These are phyloP conservation scores for Hymenoscyphus albidus DNA, from an alignment of 2,329 filamentous ascomycete species.

Conservation along the genomic window DNA sequence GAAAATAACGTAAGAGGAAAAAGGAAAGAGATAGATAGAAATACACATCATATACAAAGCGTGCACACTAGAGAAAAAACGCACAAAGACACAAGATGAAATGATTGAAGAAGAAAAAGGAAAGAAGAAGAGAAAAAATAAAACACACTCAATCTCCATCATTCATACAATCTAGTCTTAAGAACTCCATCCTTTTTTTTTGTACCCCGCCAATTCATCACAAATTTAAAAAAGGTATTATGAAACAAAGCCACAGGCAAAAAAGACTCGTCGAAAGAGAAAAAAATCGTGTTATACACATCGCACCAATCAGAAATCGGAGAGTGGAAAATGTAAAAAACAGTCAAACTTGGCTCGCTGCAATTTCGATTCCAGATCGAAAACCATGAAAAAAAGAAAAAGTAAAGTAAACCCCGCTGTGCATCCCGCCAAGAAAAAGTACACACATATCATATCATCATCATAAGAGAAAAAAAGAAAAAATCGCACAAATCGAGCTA, in stretches of 20 bases:
- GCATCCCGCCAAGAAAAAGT: neutral
- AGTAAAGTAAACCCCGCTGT: neutral
- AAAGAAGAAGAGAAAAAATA: no score
- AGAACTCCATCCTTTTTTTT: neutral
- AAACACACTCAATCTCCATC: neutral
- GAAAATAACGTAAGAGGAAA: no score
- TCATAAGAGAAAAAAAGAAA: neutral
- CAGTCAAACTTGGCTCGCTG: neutral
- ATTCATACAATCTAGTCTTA: constrained; percentile 3
- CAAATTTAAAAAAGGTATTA: neutral
- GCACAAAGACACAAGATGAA: neutral
- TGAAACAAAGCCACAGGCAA: neutral
- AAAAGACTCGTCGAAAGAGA: neutral
- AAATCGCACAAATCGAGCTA: neutral
- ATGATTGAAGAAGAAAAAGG: neutral
- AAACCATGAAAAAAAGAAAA: neutral
- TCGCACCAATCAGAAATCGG: neutral
- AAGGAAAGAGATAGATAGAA: neutral
- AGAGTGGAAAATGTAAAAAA: neutral
- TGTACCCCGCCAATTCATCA: neutral
- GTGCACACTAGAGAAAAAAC: neutral
- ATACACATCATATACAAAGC: neutral
- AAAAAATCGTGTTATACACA: neutral
- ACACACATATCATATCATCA: neutral
- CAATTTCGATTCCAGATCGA: neutral